These are phyloP conservation scores for Acacia concinna DNA, from an alignment of 331 rosid species.

Conservation along the genomic window DNA sequence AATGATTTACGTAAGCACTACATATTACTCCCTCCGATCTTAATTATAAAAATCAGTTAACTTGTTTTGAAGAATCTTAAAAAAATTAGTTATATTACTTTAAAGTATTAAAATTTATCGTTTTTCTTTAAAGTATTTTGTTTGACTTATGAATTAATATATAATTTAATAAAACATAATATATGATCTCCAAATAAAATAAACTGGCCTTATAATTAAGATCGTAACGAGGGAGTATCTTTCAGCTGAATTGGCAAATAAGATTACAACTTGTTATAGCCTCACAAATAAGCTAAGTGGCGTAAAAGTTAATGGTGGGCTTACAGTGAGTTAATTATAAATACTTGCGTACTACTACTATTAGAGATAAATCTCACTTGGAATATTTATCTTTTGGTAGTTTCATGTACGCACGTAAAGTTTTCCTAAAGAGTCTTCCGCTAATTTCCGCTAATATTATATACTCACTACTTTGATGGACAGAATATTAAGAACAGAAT, in stretches of 20 bases:
- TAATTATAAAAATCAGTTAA: no score
- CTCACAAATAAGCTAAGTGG: not conserved
- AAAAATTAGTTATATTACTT: no score
- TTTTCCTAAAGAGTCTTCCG: not conserved
- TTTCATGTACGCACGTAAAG: not conserved
- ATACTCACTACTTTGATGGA: not conserved
- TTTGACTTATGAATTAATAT: no score
- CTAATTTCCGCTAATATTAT: not conserved
- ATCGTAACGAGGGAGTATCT: no score
- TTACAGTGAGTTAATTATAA: not conserved
- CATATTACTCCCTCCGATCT: no score
- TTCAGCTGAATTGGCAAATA: not conserved
- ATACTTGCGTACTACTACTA: not conserved
- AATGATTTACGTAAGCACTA: not conserved
- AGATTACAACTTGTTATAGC: not conserved
- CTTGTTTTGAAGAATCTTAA: no score
- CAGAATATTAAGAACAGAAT: not conserved
- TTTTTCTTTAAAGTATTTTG: no score
- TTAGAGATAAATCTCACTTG: not conserved
- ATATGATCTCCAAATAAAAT: no score
- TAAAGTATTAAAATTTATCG: no score
- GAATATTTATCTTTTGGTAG: slow-evolving; percentile 1
- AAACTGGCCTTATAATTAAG: no score
- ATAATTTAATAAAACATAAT: no score
- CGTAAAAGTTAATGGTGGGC: not conserved